Evolutionary conservation across 2,329 filamentous ascomycete species (phyloP), one percentile per base, ranked within the genome.

Genomic region (Sporothrix pseudoabietina): DNA sequence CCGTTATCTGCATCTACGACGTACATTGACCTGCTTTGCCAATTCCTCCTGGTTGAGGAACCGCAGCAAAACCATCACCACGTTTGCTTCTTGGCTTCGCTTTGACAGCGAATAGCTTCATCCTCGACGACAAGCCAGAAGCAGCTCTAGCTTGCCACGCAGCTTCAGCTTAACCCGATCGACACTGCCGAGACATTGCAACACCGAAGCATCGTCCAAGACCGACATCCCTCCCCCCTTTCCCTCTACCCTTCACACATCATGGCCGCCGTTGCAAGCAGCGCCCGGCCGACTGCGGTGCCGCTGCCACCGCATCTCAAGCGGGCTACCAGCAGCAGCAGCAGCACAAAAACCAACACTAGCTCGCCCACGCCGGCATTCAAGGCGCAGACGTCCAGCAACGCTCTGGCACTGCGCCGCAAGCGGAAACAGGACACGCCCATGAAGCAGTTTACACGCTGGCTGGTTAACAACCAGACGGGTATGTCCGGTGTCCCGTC

Each of bases 391-490:
- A 85, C 82, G 39, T 83, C 83, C 77, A 84, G 83, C 79, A 88
- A 86, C 74, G 84, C 85, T 65, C 84, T 88, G 66, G 82, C 88
- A 22, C 84, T 87, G 77, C 86, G 88, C 76, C 82, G 87, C 75
- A 90, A 87, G 83, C 84, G 85, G 79, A 90, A 89, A 81, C 88
- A 89, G 70, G 87, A 91, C 77, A 85, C 89, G 72, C 84, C 89
- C 55, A 83, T 88, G 77, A 89, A 87, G 78, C 86, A 86, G 75
- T 81, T 92, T 63, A 87, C 88, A 75, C 85, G 86, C 79, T 93
- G 91, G 89, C 87, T 94, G 80, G 89, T 93, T 77, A 85, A 92
- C 79, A 93, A 95, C 81, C 92, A 95, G 81, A 90, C 93, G 78
- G 92, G 92, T 94, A 89, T 74, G 89, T 4, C 22, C 52, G 4